Base-by-base conservation (phyloP, 2,329 filamentous ascomycete species). In the Hypocreales sp. region DNA sequence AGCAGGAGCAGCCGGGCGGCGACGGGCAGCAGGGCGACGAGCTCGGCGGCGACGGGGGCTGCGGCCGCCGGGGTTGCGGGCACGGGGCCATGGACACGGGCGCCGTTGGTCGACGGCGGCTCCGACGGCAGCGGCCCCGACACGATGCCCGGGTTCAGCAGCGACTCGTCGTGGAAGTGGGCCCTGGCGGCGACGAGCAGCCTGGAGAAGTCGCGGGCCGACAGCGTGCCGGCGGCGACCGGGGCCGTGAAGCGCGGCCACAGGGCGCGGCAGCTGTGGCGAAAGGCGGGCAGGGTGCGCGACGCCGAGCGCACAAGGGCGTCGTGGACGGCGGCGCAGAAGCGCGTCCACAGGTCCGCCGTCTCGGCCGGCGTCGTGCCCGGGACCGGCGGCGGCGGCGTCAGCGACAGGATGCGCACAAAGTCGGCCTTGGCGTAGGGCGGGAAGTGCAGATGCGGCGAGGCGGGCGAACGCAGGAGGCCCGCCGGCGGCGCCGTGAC, bases 231-330 rank as follows among this genome's bases (percentile, higher is more conserved):
- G 2, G 73, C 69, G 2, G 75, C 53, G 15, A 95, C 67, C 0
- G 87, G 87, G 6, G 71, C 67, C 1, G 81, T 75, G 50, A 98
- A 95, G 4, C 74, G 68, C 8, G 77, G 74, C 90, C 90, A 98
- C 13, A 95, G 65, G 23, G 74, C 69, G 26, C 69, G 53, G 44
- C 79, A 84, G 26, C 78, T 70, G 20, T 69, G 66, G 4, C 61
- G 64, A 39, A 93, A 84, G 8, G 70, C 68, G 2, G 78, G 64
- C 10, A 95, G 62, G 20, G 87, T 84, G 26, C 84, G 73, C 1
- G 79, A 79, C 4, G 83, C 83, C 25, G 82, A 73, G 36, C 78
- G 81, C 26, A 78, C 72, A 9, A 95, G 62, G 1, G 86, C 74
- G 46, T 98, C 90, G 63, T 92, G 90, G 10, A 93, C 73, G 5